Conservation (phyloP, 768 basidiomycete species). For the Myochromella boudieri region DNA sequence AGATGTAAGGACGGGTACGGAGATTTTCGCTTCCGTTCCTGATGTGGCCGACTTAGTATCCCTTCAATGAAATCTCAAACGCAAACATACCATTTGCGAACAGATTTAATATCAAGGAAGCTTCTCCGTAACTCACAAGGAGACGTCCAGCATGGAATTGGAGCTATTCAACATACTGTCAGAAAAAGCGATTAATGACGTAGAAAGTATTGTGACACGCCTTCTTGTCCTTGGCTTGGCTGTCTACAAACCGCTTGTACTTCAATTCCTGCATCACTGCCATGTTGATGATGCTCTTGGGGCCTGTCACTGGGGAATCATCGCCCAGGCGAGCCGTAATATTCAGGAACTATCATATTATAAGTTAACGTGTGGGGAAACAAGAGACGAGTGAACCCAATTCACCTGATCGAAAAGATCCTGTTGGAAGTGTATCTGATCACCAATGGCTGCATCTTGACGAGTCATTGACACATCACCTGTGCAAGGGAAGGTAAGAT, state of each 20-base stretch:
- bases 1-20: neutral
- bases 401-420: slow-evolving; percentile 9
- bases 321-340: neutral
- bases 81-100: neutral
- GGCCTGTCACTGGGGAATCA: neutral
- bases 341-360: neutral
- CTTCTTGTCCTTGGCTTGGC: neutral
- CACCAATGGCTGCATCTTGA: slow-evolving; percentile 15
- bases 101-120: neutral
- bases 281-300: neutral
- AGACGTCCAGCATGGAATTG: neutral
- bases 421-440: slow-evolving; percentile 13
- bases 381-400: neutral
- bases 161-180: neutral
- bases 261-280: neutral
- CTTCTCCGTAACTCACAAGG: neutral
- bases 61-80: no score
- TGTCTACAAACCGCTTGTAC: neutral
- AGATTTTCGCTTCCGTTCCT: neutral
- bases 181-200: neutral
- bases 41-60: no score
- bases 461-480: slow-evolving; percentile 19
- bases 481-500: neutral
- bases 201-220: neutral
- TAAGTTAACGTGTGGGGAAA: neutral